These are phyloP conservation scores for Cordyceps pruinosa DNA, from an alignment of 2,329 filamentous ascomycete genomes.

Conservation along the genomic window DNA sequence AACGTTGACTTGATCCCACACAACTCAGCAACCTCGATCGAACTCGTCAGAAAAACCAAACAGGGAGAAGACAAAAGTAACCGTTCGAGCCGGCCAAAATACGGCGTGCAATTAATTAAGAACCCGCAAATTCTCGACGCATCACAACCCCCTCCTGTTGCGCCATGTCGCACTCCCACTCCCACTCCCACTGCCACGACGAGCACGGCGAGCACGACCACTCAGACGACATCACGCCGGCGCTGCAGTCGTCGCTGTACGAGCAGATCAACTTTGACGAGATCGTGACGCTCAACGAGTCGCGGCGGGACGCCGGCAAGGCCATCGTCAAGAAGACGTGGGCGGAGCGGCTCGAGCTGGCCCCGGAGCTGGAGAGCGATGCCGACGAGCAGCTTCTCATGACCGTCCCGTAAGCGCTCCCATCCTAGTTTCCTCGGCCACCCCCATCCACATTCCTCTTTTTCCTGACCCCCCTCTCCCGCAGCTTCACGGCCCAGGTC, in stretches of 20 bases:
- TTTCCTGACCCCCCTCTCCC: background rate
- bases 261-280: constrained; percentile 85
- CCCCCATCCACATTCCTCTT: too few species aligned
- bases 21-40: too few species aligned
- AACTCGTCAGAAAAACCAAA: too few species aligned
- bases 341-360: constrained; percentile 64
- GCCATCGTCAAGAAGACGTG: constrained; percentile 85
- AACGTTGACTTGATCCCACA: background rate
- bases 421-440: too few species aligned
- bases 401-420: constrained; percentile 68
- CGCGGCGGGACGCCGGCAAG: constrained; percentile 57
- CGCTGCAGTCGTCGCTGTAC: constrained; percentile 85
- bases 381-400: constrained; percentile 92
- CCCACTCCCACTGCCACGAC: constrained; percentile 46
- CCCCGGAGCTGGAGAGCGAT: constrained; percentile 76
- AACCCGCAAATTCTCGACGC: background rate
- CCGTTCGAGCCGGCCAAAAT: too few species aligned
- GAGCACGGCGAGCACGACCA: constrained; percentile 68
- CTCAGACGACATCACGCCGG: constrained; percentile 84
- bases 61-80: too few species aligned
- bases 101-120: background rate
- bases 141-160: background rate
- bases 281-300: constrained; percentile 80
- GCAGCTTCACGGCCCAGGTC: constrained; percentile 87
- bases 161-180: constrained; percentile 29